Conservation (phyloP, 2,329 filamentous ascomycete genomes). For the Claviceps arundinis region DNA sequence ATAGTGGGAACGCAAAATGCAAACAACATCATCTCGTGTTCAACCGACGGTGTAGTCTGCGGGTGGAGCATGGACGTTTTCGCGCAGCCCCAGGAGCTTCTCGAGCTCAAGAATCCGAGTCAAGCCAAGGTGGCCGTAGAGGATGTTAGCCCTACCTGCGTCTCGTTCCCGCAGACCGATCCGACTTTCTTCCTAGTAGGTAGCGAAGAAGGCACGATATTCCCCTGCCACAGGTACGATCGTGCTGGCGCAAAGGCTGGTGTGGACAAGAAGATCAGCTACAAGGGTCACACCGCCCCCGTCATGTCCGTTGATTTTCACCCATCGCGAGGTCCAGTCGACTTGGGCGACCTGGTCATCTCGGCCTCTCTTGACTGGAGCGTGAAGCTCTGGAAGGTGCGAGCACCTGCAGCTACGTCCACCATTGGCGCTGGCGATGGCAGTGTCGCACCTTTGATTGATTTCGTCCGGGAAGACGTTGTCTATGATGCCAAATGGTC, state of each 20-base stretch:
- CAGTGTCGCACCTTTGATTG: constrained; percentile 60
- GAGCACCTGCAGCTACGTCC: constrained; percentile 61
- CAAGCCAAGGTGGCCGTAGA: constrained; percentile 69
- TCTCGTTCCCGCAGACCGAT: constrained; percentile 88
- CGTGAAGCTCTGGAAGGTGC: constrained; percentile 91
- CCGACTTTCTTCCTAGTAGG: constrained; percentile 96
- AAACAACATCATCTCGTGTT: constrained; percentile 95
- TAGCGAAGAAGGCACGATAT: constrained; percentile 92
- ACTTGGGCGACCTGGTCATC: constrained; percentile 85
- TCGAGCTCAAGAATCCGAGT: constrained; percentile 74
- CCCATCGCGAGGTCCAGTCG: constrained; percentile 79
- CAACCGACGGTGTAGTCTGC: constrained; percentile 91
- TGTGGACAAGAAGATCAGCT: constrained; percentile 77
- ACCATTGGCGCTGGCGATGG: constrained; percentile 40
- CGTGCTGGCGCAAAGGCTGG: constrained; percentile 94
- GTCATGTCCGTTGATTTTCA: constrained; percentile 97
- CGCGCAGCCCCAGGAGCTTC: constrained; percentile 85
- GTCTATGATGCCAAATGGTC: constrained; percentile 97
- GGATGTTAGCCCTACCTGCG: constrained; percentile 85
- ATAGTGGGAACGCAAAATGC: constrained; percentile 97
- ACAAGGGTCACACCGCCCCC: constrained; percentile 80
- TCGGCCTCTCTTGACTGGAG: constrained; percentile 94
- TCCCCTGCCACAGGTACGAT: constrained; percentile 93
- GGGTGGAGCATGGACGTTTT: constrained; percentile 98
- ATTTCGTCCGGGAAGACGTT: constrained; percentile 87